These are phyloP conservation scores for Lasiodiplodia theobromae DNA, from an alignment of 2,329 filamentous ascomycete species.

Conservation along the genomic window DNA sequence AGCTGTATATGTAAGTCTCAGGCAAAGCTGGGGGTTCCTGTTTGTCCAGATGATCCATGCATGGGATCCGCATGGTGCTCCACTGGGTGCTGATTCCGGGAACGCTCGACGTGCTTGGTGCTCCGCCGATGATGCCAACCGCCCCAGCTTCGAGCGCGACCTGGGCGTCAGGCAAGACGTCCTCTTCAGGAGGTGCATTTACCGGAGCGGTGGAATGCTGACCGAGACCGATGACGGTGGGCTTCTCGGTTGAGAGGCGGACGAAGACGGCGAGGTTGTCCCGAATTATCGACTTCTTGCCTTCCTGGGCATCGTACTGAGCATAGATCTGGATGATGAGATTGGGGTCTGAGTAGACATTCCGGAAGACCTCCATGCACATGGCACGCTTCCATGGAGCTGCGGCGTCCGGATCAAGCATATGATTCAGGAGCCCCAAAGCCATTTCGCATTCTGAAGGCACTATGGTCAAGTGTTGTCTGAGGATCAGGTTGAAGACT, in stretches of 20 bases:
- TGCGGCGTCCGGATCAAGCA: constrained; percentile 83
- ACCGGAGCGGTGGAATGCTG: constrained; percentile 83
- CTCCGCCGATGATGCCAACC: constrained; percentile 81
- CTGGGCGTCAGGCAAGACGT: constrained; percentile 73
- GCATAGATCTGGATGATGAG: constrained; percentile 81
- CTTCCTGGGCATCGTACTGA: constrained; percentile 76
- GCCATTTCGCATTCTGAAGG: constrained; percentile 83
- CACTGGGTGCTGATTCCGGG: constrained; percentile 86
- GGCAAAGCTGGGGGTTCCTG: constrained; percentile 81
- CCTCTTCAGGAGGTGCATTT: constrained; percentile 63
- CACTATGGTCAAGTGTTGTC: constrained; percentile 77
- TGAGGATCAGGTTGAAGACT: constrained; percentile 81
- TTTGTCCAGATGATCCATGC: constrained; percentile 95
- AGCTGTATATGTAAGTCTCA: constrained; percentile 91
- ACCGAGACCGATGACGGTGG: constrained; percentile 84
- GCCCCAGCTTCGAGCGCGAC: constrained; percentile 89
- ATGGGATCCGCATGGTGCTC: constrained; percentile 86
- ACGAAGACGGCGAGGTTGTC: constrained; percentile 88
- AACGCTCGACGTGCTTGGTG: constrained; percentile 65
- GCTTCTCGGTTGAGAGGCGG: constrained; percentile 90
- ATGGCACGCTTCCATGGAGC: constrained; percentile 85
- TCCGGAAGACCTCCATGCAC: constrained; percentile 89
- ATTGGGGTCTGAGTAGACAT: constrained; percentile 81
- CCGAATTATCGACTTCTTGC: constrained; percentile 77
- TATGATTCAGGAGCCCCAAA: constrained; percentile 79